Percentiles rank a stretch among this genome's conserved stretches.
Conservation (phyloP, 2,329 filamentous ascomycete genomes). For the Fonsecaea erecta region DNA sequence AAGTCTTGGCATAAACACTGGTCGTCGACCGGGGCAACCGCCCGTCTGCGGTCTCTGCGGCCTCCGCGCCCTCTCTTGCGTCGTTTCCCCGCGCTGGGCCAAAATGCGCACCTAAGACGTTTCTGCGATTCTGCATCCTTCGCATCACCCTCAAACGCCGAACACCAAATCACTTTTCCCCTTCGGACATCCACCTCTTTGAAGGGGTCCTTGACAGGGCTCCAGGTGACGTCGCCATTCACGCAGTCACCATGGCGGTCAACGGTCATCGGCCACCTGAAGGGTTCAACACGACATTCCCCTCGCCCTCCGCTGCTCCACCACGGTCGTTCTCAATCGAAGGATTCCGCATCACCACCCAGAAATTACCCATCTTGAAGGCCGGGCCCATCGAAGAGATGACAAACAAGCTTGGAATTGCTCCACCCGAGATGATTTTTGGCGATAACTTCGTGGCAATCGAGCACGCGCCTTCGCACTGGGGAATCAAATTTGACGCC, state of each 20-base stretch:
- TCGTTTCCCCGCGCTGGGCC: neutral
- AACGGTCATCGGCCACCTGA: slow-evolving; percentile 33
- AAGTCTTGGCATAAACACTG: slow-evolving; percentile 2
- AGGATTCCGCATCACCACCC: slow-evolving; percentile 75
- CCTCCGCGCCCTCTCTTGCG: no score
- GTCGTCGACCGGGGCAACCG: slow-evolving; percentile 10
- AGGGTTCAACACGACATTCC: slow-evolving; percentile 58
- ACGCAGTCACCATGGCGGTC: slow-evolving; percentile 29
- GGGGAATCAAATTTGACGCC: slow-evolving; percentile 80
- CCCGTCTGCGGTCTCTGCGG: no score
- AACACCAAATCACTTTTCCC: slow-evolving; percentile 3
- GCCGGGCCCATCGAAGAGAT: slow-evolving; percentile 86
- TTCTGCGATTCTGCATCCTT: neutral
- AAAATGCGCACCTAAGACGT: neutral
- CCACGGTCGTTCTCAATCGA: slow-evolving; percentile 65
- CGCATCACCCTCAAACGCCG: neutral
- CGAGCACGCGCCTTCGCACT: slow-evolving; percentile 73
- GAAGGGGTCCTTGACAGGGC: neutral
- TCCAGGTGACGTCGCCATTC: neutral
- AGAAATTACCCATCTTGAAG: slow-evolving; percentile 94
- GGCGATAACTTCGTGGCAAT: slow-evolving; percentile 87
- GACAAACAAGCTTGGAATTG: slow-evolving; percentile 76
- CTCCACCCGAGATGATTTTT: slow-evolving; percentile 98
- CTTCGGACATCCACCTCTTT: neutral
- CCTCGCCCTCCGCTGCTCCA: slow-evolving; percentile 49